Percentiles rank a stretch among this genome's conserved stretches.
These are phyloP conservation scores for Erigeron canadensis DNA, from an alignment of 129 eudicot genomes.

Conservation along the genomic window DNA sequence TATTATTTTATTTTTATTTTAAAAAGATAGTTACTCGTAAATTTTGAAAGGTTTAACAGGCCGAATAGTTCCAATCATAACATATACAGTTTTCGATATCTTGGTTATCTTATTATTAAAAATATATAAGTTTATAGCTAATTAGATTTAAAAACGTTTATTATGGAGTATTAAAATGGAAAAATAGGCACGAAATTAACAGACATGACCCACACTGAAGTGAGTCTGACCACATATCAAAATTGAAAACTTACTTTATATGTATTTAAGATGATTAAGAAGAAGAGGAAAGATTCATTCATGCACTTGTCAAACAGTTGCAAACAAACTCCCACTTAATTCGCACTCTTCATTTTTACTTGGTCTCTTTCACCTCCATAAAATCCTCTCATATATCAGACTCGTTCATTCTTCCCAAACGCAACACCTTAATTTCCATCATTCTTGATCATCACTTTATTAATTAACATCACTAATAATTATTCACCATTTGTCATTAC, in stretches of 20 bases:
- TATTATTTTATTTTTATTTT: no score
- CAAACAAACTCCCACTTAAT: conserved; percentile 42
- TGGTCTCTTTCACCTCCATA: conserved; percentile 47
- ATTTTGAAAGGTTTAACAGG: no score
- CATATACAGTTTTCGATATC: no score
- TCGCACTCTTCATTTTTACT: conserved; percentile 51
- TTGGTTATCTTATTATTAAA: no score
- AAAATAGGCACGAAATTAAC: neutral
- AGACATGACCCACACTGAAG: neutral
- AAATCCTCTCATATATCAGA: conserved; percentile 41
- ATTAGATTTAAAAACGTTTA: no score
- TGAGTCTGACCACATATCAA: conserved; percentile 23
- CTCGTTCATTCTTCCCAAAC: neutral
- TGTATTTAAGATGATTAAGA: no score
- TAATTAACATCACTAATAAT: neutral
- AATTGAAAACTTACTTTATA: conserved; percentile 15
- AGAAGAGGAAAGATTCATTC: no score
- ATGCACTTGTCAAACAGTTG: conserved; percentile 32
- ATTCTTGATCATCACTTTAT: neutral
- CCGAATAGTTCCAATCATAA: no score
- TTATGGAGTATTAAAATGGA: no score
- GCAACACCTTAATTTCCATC: conserved; percentile 5
- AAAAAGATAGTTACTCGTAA: no score
- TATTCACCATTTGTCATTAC: neutral
- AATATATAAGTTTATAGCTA: no score